Base-by-base conservation (phyloP, 2,329 filamentous ascomycete species). In the Cordyceps pruinosa region DNA sequence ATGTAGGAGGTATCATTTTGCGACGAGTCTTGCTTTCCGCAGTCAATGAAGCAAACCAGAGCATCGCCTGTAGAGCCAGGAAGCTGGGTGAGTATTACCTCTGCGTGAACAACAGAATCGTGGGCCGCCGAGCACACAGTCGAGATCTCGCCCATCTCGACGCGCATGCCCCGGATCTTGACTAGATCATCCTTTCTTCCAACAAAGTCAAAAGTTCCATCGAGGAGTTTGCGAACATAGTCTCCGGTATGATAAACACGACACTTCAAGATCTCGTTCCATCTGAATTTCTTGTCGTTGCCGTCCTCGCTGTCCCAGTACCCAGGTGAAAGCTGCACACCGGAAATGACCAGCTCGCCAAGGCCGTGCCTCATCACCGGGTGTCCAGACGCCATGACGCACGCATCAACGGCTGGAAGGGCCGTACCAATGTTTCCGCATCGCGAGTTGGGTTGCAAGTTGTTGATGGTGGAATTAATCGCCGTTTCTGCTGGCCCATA, bases 141-240 rank as follows among this genome's bases (percentile, higher is more conserved):
- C 46, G 46, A 35, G 26, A 49, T 49, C 46, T 49, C 46, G n/a
- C 46, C 46, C 46, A 49, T 49, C 46, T 49, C 46, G 28, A 49
- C 46, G 19, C 46, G 46, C 46, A 49, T 49, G 46, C 46, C 46
- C 19, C 46, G 46, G 7, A 49, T 49, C 46, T 49, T 49, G 46
- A 49, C 46, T n/a, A 49, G 19, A 12, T 49, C 46, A 37, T 49
- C 46, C 17, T 49, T 49, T 49, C 46, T 35, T 23, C 46, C 46
- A 37, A 37, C 32, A 37, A 49, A 49, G 46, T 49, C 46, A 49
- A 49, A 49, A 8, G 30, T 49, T 25, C 46, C 46, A 49, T 49
- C 46, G 13, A 49, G 30, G 6, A 49, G 46, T 37, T 49, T 30
- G 2, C 46, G 46, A 26, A 37, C 46, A 37, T 49, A 49, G 13